Base-by-base conservation (phyloP, 2,329 filamentous ascomycete species). In the Curvularia lunata region DNA sequence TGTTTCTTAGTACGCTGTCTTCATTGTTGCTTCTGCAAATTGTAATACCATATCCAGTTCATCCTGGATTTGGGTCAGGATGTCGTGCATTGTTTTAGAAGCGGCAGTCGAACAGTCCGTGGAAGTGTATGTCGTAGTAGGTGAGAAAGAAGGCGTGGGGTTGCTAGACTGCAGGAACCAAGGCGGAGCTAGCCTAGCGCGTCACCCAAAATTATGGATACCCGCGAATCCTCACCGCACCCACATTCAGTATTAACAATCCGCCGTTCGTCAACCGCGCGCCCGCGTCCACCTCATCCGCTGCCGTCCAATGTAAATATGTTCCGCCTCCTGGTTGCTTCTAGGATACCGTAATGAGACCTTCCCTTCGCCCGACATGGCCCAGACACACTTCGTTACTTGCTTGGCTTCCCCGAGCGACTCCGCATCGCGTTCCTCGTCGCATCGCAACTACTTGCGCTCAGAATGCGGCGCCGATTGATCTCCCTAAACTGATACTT, bases 51-150 rank as follows among this genome's bases (percentile, higher is more conserved):
- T 87, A 71, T 95, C 91, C 59, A 94, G 86, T 76, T 90, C 88
- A 80, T 95, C 91, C 78, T 96, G 91, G 56, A 95, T 82, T 76
- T 95, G 91, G 1, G 91, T 94, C 56, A 96, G 83, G 61, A 89
- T 83, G 73, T 96, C 91, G 27, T 85, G 84, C 87, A 92, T 92
- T 56, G 40, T 72, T 7, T 7, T 19, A 9, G 52, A 37, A 12
- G 34, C 7, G 7, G 6, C 16, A 37, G 34, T 37, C 16, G 7
- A 37, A 37, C n/a, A 6, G 16, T 16, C 16, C 13, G 34, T 37
- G 28, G 5, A 28, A 25, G 9, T 42, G 23, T 43, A 2, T 23
- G 28, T 32, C n/a, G n/a, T n/a, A n/a, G 4, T 23, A n/a, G 5
- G 25, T 9, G 0, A 25, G 1, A 16, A 19, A 28, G 47, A 45